Base-by-base conservation (phyloP, 139 green algal genomes). In the Ettlia oleoabundans region DNA sequence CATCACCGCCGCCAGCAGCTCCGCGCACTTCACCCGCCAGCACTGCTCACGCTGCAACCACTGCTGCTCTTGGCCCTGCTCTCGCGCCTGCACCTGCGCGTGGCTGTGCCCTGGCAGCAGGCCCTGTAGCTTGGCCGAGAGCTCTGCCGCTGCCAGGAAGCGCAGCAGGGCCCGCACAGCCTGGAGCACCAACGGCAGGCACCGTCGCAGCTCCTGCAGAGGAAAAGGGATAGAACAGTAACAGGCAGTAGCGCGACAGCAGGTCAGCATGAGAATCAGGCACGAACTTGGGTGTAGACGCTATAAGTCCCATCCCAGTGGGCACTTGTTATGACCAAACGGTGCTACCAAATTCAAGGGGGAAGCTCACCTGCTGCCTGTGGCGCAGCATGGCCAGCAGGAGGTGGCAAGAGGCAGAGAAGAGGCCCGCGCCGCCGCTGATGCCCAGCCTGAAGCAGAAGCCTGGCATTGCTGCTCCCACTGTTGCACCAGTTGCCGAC, bases 341-440 rank as follows among this genome's bases (percentile, higher is more conserved):
- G n/a, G n/a, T n/a, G n/a, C n/a, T n/a, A n/a, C n/a, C n/a, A n/a
- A n/a, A n/a, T n/a, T n/a, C n/a, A n/a, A n/a, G n/a, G n/a, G n/a
- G n/a, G 24, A 6, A 7, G 21, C 77, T 5, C 52, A 76, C 78
- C 78, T 78, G 38, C 26, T 61, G 24, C 13, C 78, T 73, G 74
- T 88, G 85, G 15, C 85, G 68, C 79, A 86, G 32, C 65, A 82
- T 22, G 3, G 69, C 68, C 10, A 67, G 18, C 38, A 89, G 62
- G 38, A 88, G 67, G 53, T 71, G 58, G 55, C 80, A 87, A 33
- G 47, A 64, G 28, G 24, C 82, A 0, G 47, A 26, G 28, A 86
- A 87, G 21, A 78, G 37, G n/a, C 51, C 81, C 0, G 81, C 81
- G 19, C 73, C 81, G 13, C 18, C 43, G 32, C 33, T 15, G 21